phyloP scores from a whole-genome alignment of 495 filamentous ascomycete genomes.

The Penicillium paradoxum region DNA sequence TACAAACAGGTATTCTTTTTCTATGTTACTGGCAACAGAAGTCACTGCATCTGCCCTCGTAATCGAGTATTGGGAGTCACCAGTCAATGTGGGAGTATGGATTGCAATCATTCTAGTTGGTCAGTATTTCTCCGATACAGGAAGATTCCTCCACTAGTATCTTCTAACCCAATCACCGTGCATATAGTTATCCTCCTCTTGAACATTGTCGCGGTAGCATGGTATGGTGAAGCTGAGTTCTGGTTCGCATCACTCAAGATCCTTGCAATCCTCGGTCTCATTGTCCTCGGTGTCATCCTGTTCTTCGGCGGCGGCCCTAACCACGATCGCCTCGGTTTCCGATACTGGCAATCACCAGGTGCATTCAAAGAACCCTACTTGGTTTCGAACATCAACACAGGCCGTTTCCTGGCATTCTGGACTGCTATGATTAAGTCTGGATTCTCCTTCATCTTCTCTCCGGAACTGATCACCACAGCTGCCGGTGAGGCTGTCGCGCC shows the following conservation, averaged over 20 bases:
- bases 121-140: conserved; percentile 26
- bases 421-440: conserved; percentile 41
- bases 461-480: conserved; percentile 70
- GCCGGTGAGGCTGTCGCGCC: conserved; percentile 78
- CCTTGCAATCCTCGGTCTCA: conserved; percentile 64
- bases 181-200: conserved; percentile 55
- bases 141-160: conserved; percentile 29
- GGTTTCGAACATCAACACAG: conserved; percentile 20
- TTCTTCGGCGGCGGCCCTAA: conserved; percentile 60
- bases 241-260: conserved; percentile 71
- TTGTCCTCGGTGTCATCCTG: conserved; percentile 62
- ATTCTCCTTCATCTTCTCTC: conserved; percentile 56
- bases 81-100: conserved; percentile 51
- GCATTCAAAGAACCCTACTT: conserved; percentile 54
- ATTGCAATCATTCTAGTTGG: conserved; percentile 65
- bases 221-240: conserved; percentile 72
- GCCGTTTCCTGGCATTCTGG: conserved; percentile 41
- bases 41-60: conserved; percentile 64
- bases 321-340: conserved; percentile 63
- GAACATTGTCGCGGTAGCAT: conserved; percentile 63
- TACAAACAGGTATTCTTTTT: conserved; percentile 39
- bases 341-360: conserved; percentile 65
- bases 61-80: conserved; percentile 63
- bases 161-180: conserved; percentile 24
- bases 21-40: conserved; percentile 61